Base-by-base conservation (phyloP, 225 moss, liverwort and hornwort genomes). In the Polytrichum commune region DNA sequence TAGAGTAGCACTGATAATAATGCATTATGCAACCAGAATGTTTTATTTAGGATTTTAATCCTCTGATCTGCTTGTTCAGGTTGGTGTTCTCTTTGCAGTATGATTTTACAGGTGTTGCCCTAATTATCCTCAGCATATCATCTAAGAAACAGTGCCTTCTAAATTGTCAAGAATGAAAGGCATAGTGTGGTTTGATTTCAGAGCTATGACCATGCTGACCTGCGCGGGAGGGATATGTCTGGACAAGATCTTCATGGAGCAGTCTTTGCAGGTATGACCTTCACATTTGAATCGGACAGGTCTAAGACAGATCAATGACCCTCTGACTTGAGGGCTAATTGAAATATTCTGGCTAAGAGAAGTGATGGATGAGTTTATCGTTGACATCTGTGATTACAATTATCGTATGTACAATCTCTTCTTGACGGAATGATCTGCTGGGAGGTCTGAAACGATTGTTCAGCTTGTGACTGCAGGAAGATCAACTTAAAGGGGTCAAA, bases 381-480 rank as follows among this genome's bases (percentile, higher is more conserved):
- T 7, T 0, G 46, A 46, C 46, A 46, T 46, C 46, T 46, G 46
- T 46, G 46, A 46, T 13, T 13, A 3, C 46, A 46, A 9, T 16
- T 46, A 16, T 46, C 46, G 16, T 46, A 46, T 16, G 1, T 16
- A 46, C 46, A 46, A 4, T 46, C 13, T 16, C 46, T 46, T 46
- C 10, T 46, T 46, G 4, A 46, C 13, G 46, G 13, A 46, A 46
- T 46, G 46, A 46, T 16, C 13, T 73, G 29, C 54, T 35, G 54
- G 32, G 38, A 22, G n/a, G n/a, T 9, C 77, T 83, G 76, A 80
- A 72, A 74, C 64, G 55, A 67, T 28, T 75, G 73, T 90, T 81
- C 87, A 92, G 92, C 92, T 71, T 92, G 92, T 84, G 90, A 92
- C 85, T 92, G 92, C 76, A 92, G 92, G 80, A 81, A 88, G 71